Evolutionary conservation across 2,329 filamentous ascomycete species (phyloP).

Genomic region (Ascochyta pisi): DNA sequence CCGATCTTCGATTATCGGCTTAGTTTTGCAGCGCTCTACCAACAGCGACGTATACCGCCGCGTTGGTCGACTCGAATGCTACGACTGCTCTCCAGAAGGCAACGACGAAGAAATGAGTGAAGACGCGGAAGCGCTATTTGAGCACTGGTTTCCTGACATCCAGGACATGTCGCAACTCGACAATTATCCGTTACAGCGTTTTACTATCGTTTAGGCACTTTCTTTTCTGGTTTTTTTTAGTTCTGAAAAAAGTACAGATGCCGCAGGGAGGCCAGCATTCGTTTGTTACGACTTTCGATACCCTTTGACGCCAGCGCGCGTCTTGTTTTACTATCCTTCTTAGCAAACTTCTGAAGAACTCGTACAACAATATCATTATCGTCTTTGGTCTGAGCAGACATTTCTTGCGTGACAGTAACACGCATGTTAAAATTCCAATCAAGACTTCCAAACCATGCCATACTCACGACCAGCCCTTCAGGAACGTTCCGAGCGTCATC

Average conservation of each 20-base stretch:
- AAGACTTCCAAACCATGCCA: not conserved
- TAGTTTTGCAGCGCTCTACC: slow-evolving; percentile 36
- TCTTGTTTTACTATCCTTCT: not conserved
- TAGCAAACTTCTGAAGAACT: not conserved
- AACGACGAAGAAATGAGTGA: slow-evolving; percentile 41
- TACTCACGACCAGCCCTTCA: no score
- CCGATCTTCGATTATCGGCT: slow-evolving; percentile 43
- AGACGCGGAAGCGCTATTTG: slow-evolving; percentile 45
- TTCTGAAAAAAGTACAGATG: slow-evolving; percentile 1
- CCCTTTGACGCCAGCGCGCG: slow-evolving; percentile 7
- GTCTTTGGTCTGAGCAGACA: not conserved
- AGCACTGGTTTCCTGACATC: slow-evolving; percentile 46
- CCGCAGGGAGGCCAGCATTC: slow-evolving; percentile 8
- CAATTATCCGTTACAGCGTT: slow-evolving; percentile 37
- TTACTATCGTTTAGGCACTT: slow-evolving; percentile 34
- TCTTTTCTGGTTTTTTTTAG: not conserved
- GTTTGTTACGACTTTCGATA: slow-evolving; percentile 14
- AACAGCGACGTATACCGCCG: slow-evolving; percentile 37
- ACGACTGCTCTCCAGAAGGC: slow-evolving; percentile 40
- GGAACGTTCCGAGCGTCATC: no score
- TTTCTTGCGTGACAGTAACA: not conserved
- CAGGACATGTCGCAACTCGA: slow-evolving; percentile 48
- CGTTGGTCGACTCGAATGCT: slow-evolving; percentile 47
- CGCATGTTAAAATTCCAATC: no score
- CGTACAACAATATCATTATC: not conserved